phyloP scores from a whole-genome alignment of 495 filamentous ascomycete species.

The Penicillium canariense region DNA sequence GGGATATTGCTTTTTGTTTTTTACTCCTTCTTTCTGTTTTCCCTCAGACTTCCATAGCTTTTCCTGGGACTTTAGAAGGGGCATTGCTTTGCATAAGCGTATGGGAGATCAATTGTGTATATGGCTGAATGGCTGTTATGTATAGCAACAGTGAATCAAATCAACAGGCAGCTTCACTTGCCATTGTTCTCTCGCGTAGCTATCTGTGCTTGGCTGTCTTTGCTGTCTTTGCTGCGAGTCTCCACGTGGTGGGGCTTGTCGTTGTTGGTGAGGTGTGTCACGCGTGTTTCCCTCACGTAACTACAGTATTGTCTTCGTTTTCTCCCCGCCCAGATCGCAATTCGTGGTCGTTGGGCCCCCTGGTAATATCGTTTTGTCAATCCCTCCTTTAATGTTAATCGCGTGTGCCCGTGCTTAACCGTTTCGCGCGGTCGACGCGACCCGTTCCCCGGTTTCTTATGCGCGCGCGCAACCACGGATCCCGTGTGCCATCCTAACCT shows the following conservation, averaged over 20 bases:
- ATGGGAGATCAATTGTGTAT: slow-evolving; percentile 10
- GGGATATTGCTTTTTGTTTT: slow-evolving; percentile 12
- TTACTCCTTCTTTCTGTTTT: slow-evolving; percentile 1
- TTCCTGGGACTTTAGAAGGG: slow-evolving; percentile 7
- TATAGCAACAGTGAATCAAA: slow-evolving; percentile 4
- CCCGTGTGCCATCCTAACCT: not conserved
- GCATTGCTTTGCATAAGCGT: slow-evolving; percentile 16
- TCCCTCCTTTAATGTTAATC: not conserved
- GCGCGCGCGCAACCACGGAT: slow-evolving; percentile 2
- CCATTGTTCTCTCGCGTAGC: not conserved
- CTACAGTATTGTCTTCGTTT: not conserved
- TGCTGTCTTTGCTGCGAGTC: not conserved
- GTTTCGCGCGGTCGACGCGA: not conserved
- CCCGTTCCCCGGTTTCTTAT: not conserved
- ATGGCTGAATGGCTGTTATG: slow-evolving; percentile 9
- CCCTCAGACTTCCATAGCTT: not conserved
- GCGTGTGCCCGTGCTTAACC: not conserved
- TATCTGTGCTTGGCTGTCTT: not conserved
- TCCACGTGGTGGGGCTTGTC: slow-evolving; percentile 1
- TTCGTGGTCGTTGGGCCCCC: not conserved
- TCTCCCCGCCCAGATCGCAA: not conserved
- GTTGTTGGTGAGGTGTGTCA: slow-evolving; percentile 3
- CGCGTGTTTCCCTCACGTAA: slow-evolving; percentile 12
- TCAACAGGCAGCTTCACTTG: not conserved
- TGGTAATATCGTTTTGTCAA: not conserved